Conservation (phyloP, 78 protist genomes). For the Dictyostelium citrinum region DNA sequence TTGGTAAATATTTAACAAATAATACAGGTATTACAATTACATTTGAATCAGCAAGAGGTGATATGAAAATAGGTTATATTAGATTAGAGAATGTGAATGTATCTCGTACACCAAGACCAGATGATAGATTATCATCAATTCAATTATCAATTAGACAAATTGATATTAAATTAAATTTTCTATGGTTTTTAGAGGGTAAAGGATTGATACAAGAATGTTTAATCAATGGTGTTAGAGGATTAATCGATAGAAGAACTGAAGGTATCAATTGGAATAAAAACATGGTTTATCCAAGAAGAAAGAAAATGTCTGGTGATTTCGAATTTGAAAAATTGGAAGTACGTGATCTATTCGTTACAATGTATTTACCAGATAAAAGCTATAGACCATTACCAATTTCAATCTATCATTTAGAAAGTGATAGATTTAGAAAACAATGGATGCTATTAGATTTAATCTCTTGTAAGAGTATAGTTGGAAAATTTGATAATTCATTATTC, state of each 20-base stretch:
- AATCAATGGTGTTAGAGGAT: slow-evolving; percentile 49
- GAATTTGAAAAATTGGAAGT: slow-evolving; percentile 46
- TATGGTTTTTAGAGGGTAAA: slow-evolving; percentile 74
- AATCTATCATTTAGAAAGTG: slow-evolving; percentile 35
- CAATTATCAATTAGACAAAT: slow-evolving; percentile 58
- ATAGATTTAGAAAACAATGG: slow-evolving; percentile 75
- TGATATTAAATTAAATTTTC: slow-evolving; percentile 30
- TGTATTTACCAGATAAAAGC: slow-evolving; percentile 36
- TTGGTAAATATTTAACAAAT: slow-evolving; percentile 62
- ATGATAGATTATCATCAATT: slow-evolving; percentile 55
- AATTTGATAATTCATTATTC: slow-evolving; percentile 53
- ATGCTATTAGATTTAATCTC: slow-evolving; percentile 36
- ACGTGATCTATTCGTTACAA: slow-evolving; percentile 40
- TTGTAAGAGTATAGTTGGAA: slow-evolving; percentile 51
- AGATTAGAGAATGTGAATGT: slow-evolving; percentile 56
- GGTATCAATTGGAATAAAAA: slow-evolving; percentile 26
- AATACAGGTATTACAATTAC: slow-evolving; percentile 71
- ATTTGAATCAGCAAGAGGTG: slow-evolving; percentile 62
- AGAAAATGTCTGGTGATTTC: slow-evolving; percentile 54
- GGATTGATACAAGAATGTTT: slow-evolving; percentile 66
- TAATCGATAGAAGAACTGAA: slow-evolving; percentile 65
- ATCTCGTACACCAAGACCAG: slow-evolving; percentile 69
- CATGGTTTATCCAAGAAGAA: slow-evolving; percentile 54
- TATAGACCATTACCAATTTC: slow-evolving; percentile 50
- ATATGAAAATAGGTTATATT: slow-evolving; percentile 53